Conservation (phyloP, 208 protist species). For the Trichomonas tenax region DNA sequence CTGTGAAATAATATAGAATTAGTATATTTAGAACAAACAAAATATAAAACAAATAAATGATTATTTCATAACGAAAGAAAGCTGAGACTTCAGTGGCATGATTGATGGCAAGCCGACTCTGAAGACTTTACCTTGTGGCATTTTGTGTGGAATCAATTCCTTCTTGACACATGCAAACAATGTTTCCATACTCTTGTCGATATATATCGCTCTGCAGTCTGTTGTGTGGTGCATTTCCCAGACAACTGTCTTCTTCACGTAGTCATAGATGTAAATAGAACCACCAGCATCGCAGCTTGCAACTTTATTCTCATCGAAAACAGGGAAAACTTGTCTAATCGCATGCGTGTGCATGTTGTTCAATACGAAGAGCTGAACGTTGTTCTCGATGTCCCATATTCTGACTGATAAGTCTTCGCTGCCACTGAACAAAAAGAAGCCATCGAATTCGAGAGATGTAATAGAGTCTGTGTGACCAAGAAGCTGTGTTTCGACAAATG, state of each 20-base stretch:
- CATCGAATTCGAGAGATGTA: neutral
- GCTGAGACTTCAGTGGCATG: neutral
- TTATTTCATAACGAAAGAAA: neutral
- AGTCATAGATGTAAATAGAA: neutral
- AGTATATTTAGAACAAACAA: neutral
- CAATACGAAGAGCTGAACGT: neutral
- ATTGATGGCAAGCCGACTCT: neutral
- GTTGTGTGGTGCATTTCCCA: neutral
- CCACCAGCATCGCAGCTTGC: neutral
- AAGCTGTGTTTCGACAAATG: neutral
- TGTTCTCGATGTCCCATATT: conserved; percentile 10
- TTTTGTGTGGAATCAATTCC: neutral
- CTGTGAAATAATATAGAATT: no score
- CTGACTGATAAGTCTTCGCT: neutral
- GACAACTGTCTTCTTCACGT: neutral
- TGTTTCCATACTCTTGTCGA: neutral
- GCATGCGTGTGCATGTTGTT: neutral
- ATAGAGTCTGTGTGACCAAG: neutral
- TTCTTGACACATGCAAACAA: neutral
- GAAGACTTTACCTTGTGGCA: neutral
- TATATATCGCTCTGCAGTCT: neutral
- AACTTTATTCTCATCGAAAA: neutral
- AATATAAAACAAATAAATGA: neutral
- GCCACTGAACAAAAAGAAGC: neutral
- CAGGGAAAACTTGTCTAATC: neutral